Percentiles rank a stretch among this genome's conserved stretches.
Evolutionary conservation across 345 rosid genomes (phyloP).

Genomic region (Leavenworthia alabamica): DNA sequence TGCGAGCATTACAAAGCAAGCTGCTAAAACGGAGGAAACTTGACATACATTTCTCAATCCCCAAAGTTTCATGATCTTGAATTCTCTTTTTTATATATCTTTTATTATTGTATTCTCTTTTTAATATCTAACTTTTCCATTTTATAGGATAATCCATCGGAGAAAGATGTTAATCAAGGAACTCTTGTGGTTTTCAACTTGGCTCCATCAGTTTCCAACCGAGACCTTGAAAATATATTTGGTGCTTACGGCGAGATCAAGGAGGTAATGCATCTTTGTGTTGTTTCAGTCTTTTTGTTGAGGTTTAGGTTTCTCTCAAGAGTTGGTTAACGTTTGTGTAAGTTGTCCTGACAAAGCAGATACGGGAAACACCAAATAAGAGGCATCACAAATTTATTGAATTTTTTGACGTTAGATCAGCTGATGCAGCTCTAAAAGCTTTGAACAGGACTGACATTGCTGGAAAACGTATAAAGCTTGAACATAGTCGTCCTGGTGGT

Average conservation of each 20-base stretch:
- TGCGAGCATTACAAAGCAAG: constrained; percentile 65
- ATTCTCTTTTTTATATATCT: not conserved
- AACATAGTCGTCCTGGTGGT: constrained; percentile 87
- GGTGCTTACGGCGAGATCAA: constrained; percentile 72
- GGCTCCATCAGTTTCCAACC: constrained; percentile 70
- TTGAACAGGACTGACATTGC: constrained; percentile 70
- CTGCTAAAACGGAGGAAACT: constrained; percentile 64
- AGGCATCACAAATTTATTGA: constrained; percentile 80
- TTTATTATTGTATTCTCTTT: not conserved
- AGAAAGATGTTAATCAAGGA: constrained; percentile 77
- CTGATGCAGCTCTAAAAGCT: constrained; percentile 68
- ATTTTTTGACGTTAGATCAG: constrained; percentile 72
- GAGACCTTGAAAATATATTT: constrained; percentile 62
- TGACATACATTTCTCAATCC: constrained; percentile 81
- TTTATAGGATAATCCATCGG: constrained; percentile 67
- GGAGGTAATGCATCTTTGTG: constrained; percentile 42
- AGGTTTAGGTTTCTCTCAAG: not conserved
- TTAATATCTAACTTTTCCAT: not conserved
- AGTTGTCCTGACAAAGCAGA: constrained; percentile 39
- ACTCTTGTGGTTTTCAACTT: constrained; percentile 72
- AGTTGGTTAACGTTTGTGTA: constrained; percentile 24
- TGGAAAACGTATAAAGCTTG: constrained; percentile 80
- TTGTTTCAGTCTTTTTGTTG: not conserved
- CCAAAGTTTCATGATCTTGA: constrained; percentile 44
- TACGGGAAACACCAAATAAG: constrained; percentile 82